Base-by-base conservation (phyloP, 441 rosid genomes). In the Biscutella laevigata region DNA sequence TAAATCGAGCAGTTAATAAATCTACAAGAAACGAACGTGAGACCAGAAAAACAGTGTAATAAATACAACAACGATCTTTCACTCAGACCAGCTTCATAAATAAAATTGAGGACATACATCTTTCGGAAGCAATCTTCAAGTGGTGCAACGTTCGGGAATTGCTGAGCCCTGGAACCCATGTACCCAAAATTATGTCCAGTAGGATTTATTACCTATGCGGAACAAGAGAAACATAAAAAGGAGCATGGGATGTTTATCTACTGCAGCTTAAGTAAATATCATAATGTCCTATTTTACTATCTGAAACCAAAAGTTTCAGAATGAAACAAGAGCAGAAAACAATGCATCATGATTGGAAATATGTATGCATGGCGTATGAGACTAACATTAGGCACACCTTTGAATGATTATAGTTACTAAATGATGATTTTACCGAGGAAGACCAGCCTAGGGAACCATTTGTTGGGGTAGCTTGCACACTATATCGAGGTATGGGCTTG, bases 61-160 rank as follows among this genome's bases (percentile, higher is more conserved):
- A 28, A n/a, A 53, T 26, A 46, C 14, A 66, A 30, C 10, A 2
- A 30, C 27, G 25, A 49, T 29, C 53, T 16, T 26, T 35, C 50
- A 32, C 7, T 39, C 25, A 32, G 32, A 46, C 0, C 8, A 54
- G 30, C 24, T 25, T 47, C 13, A 19, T 6, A 39, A n/a, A 28
- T n/a, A 22, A 44, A 45, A 44, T 7, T 7, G 34, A 41, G 28
- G 32, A 56, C 86, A 70, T 72, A 91, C 98, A 79, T 72, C 64
- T 70, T 82, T 24, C 53, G 70, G 50, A 88, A 77, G 40, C 68
- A 84, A 54, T 80, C 84, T 32, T 77, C 81, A 54, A 74, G 53
- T 39, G 86, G 80, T 64, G 74, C 67, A 25, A 25, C 59, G 53
- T 62, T 70, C 32, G 74, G 34, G 51, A 61, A 58, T 21, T 70